Conservation (phyloP, 108 stramenopile genomes). For the Seminavis robusta region DNA sequence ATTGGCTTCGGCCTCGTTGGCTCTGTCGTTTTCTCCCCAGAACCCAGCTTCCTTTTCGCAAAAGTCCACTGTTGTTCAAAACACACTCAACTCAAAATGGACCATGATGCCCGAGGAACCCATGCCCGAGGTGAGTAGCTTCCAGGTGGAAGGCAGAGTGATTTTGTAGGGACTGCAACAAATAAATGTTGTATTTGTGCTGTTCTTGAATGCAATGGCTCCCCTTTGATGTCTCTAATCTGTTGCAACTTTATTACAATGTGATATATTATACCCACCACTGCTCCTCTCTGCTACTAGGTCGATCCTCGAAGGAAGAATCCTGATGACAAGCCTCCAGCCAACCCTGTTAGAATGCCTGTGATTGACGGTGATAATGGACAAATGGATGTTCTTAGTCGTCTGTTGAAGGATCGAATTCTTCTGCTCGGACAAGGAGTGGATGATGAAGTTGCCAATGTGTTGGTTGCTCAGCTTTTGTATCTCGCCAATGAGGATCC, state of each 20-base stretch:
- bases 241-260: not conserved
- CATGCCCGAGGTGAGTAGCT: constrained; percentile 16
- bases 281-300: constrained; percentile 13
- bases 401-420: constrained; percentile 86
- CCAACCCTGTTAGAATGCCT: constrained; percentile 60
- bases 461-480: constrained; percentile 83
- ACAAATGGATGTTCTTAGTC: constrained; percentile 75
- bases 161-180: not conserved
- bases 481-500: constrained; percentile 86
- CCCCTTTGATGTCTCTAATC: not conserved
- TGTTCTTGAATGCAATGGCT: not conserved
- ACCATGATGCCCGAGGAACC: constrained; percentile 28
- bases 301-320: constrained; percentile 84
- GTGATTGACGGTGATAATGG: constrained; percentile 69
- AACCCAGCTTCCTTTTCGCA: no score
- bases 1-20: no score
- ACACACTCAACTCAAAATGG: constrained; percentile 6
- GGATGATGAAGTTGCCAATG: constrained; percentile 86
- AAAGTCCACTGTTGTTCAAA: not conserved
- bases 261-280: not conserved
- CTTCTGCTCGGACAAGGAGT: constrained; percentile 85
- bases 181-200: not conserved
- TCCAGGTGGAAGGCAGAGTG: not conserved
- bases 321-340: constrained; percentile 62
- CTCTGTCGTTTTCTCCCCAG: no score